Evolutionary conservation across 352 stramenopile species (phyloP), one percentile per base, ranked within the genome.

Genomic region (Phytophthora cryptogea): DNA sequence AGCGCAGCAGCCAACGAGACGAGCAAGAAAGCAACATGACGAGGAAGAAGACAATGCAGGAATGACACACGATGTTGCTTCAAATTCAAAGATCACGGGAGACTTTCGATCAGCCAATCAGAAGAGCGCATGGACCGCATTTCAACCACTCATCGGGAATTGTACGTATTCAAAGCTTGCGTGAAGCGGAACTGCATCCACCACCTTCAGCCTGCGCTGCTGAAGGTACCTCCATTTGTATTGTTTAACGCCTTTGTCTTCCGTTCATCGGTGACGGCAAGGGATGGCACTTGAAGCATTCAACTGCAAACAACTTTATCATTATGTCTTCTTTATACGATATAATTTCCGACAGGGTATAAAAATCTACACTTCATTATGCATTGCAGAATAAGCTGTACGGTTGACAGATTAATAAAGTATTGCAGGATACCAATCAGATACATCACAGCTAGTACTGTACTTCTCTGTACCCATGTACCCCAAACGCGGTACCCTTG

Each of bases 1-100:
- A 35, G 37, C 65, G 66, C 4, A 31, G 8, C 5, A 71, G 20
- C 20, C 49, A 61, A 49, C 53, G 46, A 37, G 44, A 59, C 6
- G 39, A n/a, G 26, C 31, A 39, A 11, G 54, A 45, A 10, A 73
- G 49, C 23, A 73, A 43, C 44, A 70, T 70, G 23, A 14, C 8
- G 14, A 10, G 2, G 5, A 46, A 16, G 28, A 47, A 23, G 44
- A 9, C 37, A 68, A 63, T 64, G 28, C 26, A 54, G 33, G 39
- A 60, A 62, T 70, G 59, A 51, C 45, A 33, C 20, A 46, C 54
- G 42, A 55, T n/a, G 17, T 20, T 52, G n/a, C 20, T 23, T 23
- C 20, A 17, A 58, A 26, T 63, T 48, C 32, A 33, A 16, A 4
- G 50, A 60, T 54, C 27, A 26, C 39, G 46, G 44, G 26, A 54